Base-by-base conservation (phyloP, 1,284 basidiomycete genomes). In the Heterobasidion occidentale region DNA sequence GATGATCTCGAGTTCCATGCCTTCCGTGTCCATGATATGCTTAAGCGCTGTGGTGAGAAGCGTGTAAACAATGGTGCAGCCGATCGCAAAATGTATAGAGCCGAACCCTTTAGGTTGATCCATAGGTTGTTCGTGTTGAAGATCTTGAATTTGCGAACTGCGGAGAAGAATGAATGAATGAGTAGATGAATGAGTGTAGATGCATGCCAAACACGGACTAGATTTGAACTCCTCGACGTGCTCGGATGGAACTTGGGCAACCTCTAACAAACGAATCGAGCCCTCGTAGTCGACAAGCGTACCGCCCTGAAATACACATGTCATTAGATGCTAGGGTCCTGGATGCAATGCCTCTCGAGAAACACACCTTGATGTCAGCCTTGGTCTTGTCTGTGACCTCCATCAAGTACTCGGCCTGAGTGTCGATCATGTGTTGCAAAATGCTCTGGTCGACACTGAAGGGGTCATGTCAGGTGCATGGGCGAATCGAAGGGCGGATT, bases 321-420 rank as follows among this genome's bases (percentile, higher is more conserved):
- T 46, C 50, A 33, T 34, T 12, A 19, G 55, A 17, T 54, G 36
- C 38, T n/a, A 5, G 46, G 50, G n/a, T n/a, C 19, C n/a, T n/a
- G 15, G 34, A 9, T n/a, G 36, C 7, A 9, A 34, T 36, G 7
- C 14, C 34, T 42, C 27, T 15, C n/a, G 14, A 27, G 45, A 47
- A 52, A 57, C 56, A 17, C 72, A 78, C 67, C 80, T 99, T 99
- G 77, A 99, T 89, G 72, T 99, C 96, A 58, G 95, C 94, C 80
- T 98, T 98, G 71, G 94, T 98, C 83, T 98, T 98, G 81, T 98
- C 94, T 11, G 94, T 98, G 63, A 98, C 92, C 74, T 98, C 94
- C 92, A 95, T 94, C 66, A 95, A 68, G 77, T 93, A 94, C 73
- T 94, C 91, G 56, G 89, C 83, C 64, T 86, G 78, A 34, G 80